Evolutionary conservation across 352 stramenopile species (phyloP), one percentile per base, ranked within the genome.

Genomic region (Phytophthora tubulina): DNA sequence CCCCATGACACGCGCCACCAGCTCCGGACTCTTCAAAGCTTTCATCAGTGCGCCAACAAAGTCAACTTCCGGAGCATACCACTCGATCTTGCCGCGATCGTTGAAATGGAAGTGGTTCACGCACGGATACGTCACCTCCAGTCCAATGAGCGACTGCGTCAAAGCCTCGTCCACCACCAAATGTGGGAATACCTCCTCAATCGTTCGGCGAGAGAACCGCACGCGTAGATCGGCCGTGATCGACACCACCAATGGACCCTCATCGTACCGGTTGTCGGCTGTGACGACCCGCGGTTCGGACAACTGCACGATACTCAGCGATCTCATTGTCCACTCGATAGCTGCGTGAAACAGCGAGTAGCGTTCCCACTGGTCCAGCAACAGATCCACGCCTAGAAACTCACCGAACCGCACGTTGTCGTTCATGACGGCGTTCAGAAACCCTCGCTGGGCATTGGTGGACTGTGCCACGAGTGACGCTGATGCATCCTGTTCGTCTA

Each of bases 311-410:
- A 89, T 45, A n/a, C 79, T 68, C 33, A 89, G 53, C 30, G 80
- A 82, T 48, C 72, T 78, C 58, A 90, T 72, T 8, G 73, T 73
- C 67, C 79, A 88, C 49, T 76, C 52, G 21, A 92, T 75, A 10
- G 72, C 58, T 4, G 72, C 59, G 60, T 88, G 72, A 60, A 75
- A 86, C 10, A 77, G 49, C 32, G 81, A 85, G 72, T 92, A 89
- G 42, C 79, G 79, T 51, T 88, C 63, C 82, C 84, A 90, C 41
- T 89, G 82, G 46, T 70, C 62, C 41, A 90, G 9, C 14, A 89
- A 44, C 54, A 82, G 72, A 14, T 75, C 51, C 5, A 85, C 63
- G 27, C 84, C 81, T 9, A 61, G 35, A 57, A 85, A 77, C 15
- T 83, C 73, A 7, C 81, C 80, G 54, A 92, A 90, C 8, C 65